Conservation (phyloP, 805 yeast species). For the Yamadazyma takamatsuzukensis region DNA sequence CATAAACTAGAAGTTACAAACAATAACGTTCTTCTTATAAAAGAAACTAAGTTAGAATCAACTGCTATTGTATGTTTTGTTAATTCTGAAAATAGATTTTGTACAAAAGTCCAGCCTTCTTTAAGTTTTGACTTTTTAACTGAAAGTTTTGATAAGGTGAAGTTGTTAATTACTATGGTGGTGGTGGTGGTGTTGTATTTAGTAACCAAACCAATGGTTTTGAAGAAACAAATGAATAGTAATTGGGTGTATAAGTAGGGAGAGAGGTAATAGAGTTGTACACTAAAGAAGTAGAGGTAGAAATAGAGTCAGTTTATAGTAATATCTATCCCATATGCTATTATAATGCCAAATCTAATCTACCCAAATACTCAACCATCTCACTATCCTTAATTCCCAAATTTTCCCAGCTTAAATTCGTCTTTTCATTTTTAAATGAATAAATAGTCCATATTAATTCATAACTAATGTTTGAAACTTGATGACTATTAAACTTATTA, state of each 20-base stretch:
- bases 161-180: constrained; percentile 57
- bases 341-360: constrained; percentile 1
- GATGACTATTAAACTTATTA: constrained; percentile 30
- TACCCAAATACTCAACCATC: constrained; percentile 9
- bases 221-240: constrained; percentile 47
- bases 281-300: no score
- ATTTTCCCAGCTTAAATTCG: constrained; percentile 21
- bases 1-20: constrained; percentile 21
- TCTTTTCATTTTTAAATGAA: constrained; percentile 13
- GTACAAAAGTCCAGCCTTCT: constrained; percentile 77
- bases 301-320: no score
- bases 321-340: no score
- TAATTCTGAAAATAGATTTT: constrained; percentile 63
- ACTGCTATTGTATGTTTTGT: constrained; percentile 67
- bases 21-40: constrained; percentile 23
- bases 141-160: constrained; percentile 60
- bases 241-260: constrained; percentile 58
- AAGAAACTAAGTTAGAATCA: constrained; percentile 69
- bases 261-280: no score
- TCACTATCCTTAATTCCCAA: constrained; percentile 24
- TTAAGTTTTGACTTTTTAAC: constrained; percentile 76
- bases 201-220: constrained; percentile 56
- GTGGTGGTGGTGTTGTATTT: constrained; percentile 45
- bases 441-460: constrained; percentile 40
- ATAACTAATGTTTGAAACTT: constrained; percentile 33